Evolutionary conservation across 805 yeast genomes (phyloP).

Genomic region (Scheffersomyces lignosus): DNA sequence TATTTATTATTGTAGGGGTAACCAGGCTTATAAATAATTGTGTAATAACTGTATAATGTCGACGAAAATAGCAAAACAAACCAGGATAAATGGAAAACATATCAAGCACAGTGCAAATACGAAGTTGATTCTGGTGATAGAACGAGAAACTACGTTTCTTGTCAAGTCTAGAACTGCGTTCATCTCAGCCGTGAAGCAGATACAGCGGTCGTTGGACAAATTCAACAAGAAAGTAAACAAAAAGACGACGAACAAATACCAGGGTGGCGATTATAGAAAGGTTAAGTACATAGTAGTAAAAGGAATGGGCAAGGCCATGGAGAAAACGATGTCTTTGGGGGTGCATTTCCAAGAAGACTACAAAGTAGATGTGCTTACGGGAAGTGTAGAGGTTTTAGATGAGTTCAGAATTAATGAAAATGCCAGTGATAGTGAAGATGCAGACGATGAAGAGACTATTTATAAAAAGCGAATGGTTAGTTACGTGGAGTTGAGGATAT

Average conservation of each 20-base stretch:
- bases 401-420: slow-evolving; percentile 46
- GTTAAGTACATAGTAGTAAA: slow-evolving; percentile 51
- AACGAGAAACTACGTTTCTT: slow-evolving; percentile 49
- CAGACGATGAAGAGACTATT: slow-evolving; percentile 30
- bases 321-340: slow-evolving; percentile 62
- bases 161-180: slow-evolving; percentile 70
- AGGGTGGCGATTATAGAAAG: slow-evolving; percentile 37
- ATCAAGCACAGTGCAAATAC: slow-evolving; percentile 58
- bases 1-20: no score
- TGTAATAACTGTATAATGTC: no score
- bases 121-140: slow-evolving; percentile 38
- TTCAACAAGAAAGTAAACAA: slow-evolving; percentile 26
- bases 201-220: slow-evolving; percentile 50
- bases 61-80: slow-evolving; percentile 1
- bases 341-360: slow-evolving; percentile 54
- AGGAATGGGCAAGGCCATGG: slow-evolving; percentile 75
- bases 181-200: slow-evolving; percentile 68
- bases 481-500: slow-evolving; percentile 46
- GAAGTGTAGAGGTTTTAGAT: slow-evolving; percentile 68
- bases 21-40: no score
- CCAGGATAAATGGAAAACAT: slow-evolving; percentile 31
- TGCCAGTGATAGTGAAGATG: slow-evolving; percentile 21
- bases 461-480: slow-evolving; percentile 48
- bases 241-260: slow-evolving; percentile 23
- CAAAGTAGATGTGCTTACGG: slow-evolving; percentile 61